Evolutionary conservation across 805 yeast species (phyloP).

Genomic region (Starmerella potacharoeniae): DNA sequence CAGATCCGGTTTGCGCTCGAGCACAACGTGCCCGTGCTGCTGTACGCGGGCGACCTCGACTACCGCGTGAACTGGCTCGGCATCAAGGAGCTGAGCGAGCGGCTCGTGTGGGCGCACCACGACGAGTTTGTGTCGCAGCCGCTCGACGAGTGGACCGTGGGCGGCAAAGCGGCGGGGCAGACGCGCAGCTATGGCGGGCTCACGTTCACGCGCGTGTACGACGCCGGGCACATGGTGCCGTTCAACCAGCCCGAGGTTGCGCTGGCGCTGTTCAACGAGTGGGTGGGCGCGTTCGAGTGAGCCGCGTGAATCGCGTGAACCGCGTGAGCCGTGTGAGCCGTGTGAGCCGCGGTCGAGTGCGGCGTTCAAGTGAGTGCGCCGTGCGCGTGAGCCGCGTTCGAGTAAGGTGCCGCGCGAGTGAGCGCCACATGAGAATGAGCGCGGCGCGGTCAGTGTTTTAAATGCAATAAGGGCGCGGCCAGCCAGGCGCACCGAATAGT

Average conservation of each 20-base stretch:
- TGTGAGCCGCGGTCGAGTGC: no score
- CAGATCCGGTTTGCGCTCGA: conserved; percentile 62
- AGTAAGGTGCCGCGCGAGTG: no score
- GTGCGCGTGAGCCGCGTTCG: no score
- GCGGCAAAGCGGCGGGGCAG: conserved; percentile 45
- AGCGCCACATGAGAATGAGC: no score
- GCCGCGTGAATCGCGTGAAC: no score
- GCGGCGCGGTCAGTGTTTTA: no score
- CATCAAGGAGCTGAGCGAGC: conserved; percentile 70
- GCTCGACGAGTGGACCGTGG: conserved; percentile 28
- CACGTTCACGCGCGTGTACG: conserved; percentile 70
- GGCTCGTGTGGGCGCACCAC: conserved; percentile 51
- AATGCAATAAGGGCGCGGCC: no score
- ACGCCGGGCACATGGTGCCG: conserved; percentile 95
- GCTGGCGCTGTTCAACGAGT: conserved; percentile 70
- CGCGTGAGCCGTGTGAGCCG: no score
- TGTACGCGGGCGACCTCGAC: conserved; percentile 93
- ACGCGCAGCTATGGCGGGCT: conserved; percentile 59
- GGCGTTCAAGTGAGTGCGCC: no score
- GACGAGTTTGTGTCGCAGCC: conserved; percentile 39
- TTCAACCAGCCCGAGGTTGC: conserved; percentile 74
- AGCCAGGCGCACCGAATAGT: no score
- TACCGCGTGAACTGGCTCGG: conserved; percentile 95
- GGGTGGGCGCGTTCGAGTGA: conserved; percentile 38
- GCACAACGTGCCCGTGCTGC: conserved; percentile 62